Evolutionary conservation across 2,329 filamentous ascomycete species (phyloP).

Genomic region (Cercospora citrullina): DNA sequence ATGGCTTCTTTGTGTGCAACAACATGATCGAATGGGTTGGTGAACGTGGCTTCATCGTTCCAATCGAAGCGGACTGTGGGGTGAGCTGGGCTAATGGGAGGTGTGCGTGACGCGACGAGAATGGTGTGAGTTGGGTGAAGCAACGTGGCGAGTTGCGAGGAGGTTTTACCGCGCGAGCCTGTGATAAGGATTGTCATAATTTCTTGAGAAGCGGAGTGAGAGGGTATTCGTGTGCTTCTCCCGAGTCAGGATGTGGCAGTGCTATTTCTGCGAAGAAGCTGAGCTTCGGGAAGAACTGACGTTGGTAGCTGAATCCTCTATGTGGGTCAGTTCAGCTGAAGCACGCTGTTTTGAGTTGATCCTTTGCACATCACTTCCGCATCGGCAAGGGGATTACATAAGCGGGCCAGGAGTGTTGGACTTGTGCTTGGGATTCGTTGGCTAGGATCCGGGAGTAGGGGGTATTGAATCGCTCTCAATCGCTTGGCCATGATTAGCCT

Average conservation of each 20-base stretch:
- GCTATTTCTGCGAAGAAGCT: background rate
- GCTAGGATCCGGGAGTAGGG: too few relatives aligned
- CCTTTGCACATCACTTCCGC: background rate
- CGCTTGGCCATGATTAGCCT: background rate
- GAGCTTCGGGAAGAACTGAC: too few relatives aligned
- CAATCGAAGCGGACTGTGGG: constrained; percentile 46
- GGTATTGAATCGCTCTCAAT: background rate
- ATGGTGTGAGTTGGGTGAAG: constrained; percentile 16
- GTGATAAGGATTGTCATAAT: constrained; percentile 27
- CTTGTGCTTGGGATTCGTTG: too few relatives aligned
- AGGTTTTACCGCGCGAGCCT: constrained; percentile 26
- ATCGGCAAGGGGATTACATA: background rate
- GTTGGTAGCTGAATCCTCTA: background rate
- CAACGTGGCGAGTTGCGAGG: constrained; percentile 15
- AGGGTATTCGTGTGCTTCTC: background rate
- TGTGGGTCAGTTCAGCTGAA: background rate
- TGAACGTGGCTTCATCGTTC: constrained; percentile 46
- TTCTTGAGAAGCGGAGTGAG: background rate
- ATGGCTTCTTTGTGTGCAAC: constrained; percentile 30
- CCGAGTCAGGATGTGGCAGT: background rate
- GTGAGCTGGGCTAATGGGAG: constrained; percentile 7
- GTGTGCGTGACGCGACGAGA: constrained; percentile 16
- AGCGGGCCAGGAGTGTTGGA: background rate
- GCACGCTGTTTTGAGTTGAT: background rate
- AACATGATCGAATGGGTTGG: constrained; percentile 36